A percentile compares a stretch with the other conserved stretches of the same genome.
Conservation (phyloP, 2,329 filamentous ascomycete species). For the Zymoseptoria brevis region DNA sequence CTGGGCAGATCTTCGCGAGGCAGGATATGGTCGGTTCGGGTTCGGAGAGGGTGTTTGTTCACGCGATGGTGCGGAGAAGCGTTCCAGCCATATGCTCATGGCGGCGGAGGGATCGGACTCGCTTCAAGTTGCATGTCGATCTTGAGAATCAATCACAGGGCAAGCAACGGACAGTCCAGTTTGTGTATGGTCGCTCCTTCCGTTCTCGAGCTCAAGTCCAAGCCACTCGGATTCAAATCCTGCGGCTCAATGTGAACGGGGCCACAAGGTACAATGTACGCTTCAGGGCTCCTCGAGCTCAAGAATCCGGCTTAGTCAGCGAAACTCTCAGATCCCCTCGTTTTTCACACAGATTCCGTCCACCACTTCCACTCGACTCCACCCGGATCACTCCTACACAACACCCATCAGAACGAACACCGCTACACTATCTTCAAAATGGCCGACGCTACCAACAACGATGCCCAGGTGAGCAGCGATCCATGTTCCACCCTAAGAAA, state of each 20-base stretch:
- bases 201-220: too few species aligned
- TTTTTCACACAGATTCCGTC: not conserved
- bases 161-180: too few species aligned
- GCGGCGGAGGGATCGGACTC: not conserved
- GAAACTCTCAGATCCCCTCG: not conserved
- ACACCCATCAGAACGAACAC: slow-evolving; percentile 26
- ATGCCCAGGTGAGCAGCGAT: slow-evolving; percentile 51
- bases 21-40: slow-evolving; percentile 62
- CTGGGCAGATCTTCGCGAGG: slow-evolving; percentile 59
- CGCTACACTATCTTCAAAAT: slow-evolving; percentile 44
- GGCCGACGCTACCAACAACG: slow-evolving; percentile 45
- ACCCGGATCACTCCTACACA: not conserved
- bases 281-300: too few species aligned
- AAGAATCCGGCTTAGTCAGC: too few species aligned
- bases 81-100: slow-evolving; percentile 75
- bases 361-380: too few species aligned
- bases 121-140: not conserved
- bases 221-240: too few species aligned
- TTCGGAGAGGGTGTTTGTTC: slow-evolving; percentile 58
- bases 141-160: not conserved
- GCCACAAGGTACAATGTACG: too few species aligned
- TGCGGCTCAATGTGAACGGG: too few species aligned
- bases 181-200: too few species aligned
- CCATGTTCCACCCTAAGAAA: not conserved
- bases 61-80: slow-evolving; percentile 66